Evolutionary conservation across 495 filamentous ascomycete genomes (phyloP).

Genomic region (Letharia columbiana): DNA sequence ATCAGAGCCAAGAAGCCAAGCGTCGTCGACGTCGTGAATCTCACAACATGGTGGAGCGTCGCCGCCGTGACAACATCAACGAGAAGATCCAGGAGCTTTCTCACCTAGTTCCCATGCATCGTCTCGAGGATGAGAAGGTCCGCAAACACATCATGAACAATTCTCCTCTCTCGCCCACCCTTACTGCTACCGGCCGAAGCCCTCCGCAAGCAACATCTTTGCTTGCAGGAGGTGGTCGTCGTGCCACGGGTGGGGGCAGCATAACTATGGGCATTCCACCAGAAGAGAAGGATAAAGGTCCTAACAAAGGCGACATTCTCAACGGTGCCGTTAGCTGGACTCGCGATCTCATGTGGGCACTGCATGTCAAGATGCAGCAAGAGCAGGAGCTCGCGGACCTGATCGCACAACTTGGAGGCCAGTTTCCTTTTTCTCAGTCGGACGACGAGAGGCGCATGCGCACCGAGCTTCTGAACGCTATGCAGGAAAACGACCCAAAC

Average conservation of each 20-base stretch:
- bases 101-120: constrained; percentile 83
- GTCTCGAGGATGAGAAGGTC: constrained; percentile 93
- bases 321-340: constrained; percentile 97
- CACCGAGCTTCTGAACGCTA: constrained; percentile 75
- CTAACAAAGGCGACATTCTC: constrained; percentile 97
- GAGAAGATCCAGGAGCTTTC: constrained; percentile 95
- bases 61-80: constrained; percentile 95
- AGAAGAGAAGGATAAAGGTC: constrained; percentile 97
- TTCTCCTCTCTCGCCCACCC: constrained; percentile 71
- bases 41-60: constrained; percentile 91
- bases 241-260: constrained; percentile 67
- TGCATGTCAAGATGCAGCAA: constrained; percentile 78
- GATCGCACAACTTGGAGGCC: constrained; percentile 60
- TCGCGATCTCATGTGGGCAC: constrained; percentile 93
- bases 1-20: constrained; percentile 85
- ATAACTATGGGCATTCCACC: constrained; percentile 85
- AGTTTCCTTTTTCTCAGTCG: constrained; percentile 70
- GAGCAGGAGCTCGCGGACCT: constrained; percentile 72
- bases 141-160: constrained; percentile 90
- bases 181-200: constrained; percentile 52
- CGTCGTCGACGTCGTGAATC: constrained; percentile 81
- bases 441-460: constrained; percentile 96
- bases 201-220: constrained; percentile 79
- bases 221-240: constrained; percentile 76
- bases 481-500: constrained; percentile 65